Base-by-base conservation (phyloP, 176 grass and related monocot genomes). In the Oryza coarctata region DNA sequence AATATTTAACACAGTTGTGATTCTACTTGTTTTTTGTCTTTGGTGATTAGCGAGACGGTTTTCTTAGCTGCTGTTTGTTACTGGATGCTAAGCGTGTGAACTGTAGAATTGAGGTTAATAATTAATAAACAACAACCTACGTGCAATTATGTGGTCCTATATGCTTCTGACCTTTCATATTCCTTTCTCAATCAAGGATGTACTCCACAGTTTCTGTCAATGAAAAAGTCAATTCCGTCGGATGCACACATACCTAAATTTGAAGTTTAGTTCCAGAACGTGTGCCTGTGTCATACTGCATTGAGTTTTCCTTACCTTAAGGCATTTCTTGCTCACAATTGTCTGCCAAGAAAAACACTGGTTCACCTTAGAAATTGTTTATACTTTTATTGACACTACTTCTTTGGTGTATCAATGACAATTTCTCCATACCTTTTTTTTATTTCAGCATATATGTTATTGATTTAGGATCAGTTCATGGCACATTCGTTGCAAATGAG, bases 401-500 rank as follows among this genome's bases (percentile, higher is more conserved):
- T 35, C 28, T 25, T 61, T 40, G 40, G n/a, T 84, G 26, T 61
- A 84, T 63, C 12, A 41, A n/a, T 88, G 75, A 78, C n/a, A 14
- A 10, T 8, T 28, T 44, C 10, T 61, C 44, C 12, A 69, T 74
- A 52, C 12, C 65, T 60, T 74, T 63, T 79, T 82, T 33, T 33
- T 47, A 50, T 58, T 81, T 61, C 88, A 98, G 96, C 83, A 81
- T 98, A 29, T 98, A 93, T 83, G 93, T 95, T 32, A 95, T 95
- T 29, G 96, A 98, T 86, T 82, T 98, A 41, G 96, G 96, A 45
- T 98, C 96, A 17, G 90, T 98, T 41, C 96, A 98, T 85, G 96
- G 96, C 63, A 98, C 96, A 62, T 95, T 98, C 82, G 93, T 98
- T 85, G 96, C 89, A 23, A 98, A 95, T 85, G 96, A 98, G 82